Base-by-base conservation (phyloP, 352 stramenopile genomes). In the Globisporangium orthogonon region DNA sequence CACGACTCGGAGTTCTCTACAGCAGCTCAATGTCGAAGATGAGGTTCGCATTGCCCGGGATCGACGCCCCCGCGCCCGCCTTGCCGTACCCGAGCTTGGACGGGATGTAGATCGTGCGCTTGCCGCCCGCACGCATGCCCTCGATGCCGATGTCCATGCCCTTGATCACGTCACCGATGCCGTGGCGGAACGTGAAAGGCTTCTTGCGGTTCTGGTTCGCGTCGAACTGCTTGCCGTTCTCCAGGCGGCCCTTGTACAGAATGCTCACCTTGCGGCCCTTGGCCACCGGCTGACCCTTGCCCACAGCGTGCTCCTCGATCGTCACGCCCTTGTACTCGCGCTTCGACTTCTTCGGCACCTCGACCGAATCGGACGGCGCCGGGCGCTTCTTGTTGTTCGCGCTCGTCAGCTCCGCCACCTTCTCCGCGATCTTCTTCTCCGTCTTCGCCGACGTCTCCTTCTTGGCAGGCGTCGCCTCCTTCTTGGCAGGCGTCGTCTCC, bases 141-240 rank as follows among this genome's bases (percentile, higher is more conserved):
- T 92, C 78, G 15, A 99, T 96, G 44, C 94, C 86, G 61, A 97
- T 88, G 69, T 98, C 95, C 92, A 97, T 98, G 62, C 94, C 94
- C 65, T 97, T 95, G 71, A 98, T 98, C 33, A 98, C 94, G 53
- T 97, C 78, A 43, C 86, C 86, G 30, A 91, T 78, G 52, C 86
- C 83, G 52, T 92, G 83, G 43, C 79, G 80, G 78, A 95, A 95
- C 48, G 69, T 70, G 66, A 95, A 95, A 52, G 86, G 83, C 55
- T 78, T 81, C 67, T 91, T 93, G 63, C 86, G 85, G 71, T 86
- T 92, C 67, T 86, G 71, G 48, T 64, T 66, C 52, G 83, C 71
- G 59, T 94, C 85, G 50, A 95, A 95, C 62, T 92, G 81, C 73
- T 91, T 90, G 63, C 83, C 83, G 64, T 94, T 95, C 56, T 69